These are phyloP conservation scores for Candida railenensis DNA, from an alignment of 805 yeast species.

Conservation along the genomic window DNA sequence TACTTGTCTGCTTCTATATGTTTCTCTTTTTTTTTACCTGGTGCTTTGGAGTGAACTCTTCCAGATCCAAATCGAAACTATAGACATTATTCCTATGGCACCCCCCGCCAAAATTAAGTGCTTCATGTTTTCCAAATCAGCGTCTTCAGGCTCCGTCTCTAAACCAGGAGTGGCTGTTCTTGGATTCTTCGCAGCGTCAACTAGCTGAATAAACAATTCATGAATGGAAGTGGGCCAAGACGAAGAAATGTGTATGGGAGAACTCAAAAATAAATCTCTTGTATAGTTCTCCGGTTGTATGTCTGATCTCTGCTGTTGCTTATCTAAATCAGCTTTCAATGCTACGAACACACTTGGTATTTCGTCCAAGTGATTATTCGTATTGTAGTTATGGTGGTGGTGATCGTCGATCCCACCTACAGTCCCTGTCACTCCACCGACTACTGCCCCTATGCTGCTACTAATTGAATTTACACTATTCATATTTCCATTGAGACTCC, in stretches of 20 bases:
- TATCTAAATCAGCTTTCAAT: constrained; percentile 89
- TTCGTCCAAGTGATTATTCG: constrained; percentile 42
- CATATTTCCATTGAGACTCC: not conserved
- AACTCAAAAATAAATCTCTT: constrained; percentile 58
- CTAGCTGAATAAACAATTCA: constrained; percentile 82
- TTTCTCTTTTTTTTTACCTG: constrained; percentile 6
- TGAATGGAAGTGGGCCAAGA: constrained; percentile 84
- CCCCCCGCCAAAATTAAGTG: constrained; percentile 65
- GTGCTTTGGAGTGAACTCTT: constrained; percentile 43
- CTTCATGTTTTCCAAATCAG: constrained; percentile 48
- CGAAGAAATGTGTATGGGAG: constrained; percentile 89
- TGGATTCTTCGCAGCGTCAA: constrained; percentile 84
- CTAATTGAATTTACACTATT: not conserved
- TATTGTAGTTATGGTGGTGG: not conserved
- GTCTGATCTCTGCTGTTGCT: constrained; percentile 88
- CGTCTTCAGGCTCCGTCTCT: constrained; percentile 60
- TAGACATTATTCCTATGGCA: constrained; percentile 63
- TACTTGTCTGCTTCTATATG: no score
- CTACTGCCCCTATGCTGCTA: not conserved
- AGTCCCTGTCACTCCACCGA: not conserved
- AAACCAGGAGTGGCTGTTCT: constrained; percentile 72
- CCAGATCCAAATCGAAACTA: constrained; percentile 65
- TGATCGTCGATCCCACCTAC: not conserved
- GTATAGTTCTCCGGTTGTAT: constrained; percentile 88
- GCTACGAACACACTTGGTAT: constrained; percentile 90